A percentile compares a stretch with the other conserved stretches of the same genome.
phyloP scores from a whole-genome alignment of 2,329 filamentous ascomycete species.

The Pezicula rhizophila region DNA sequence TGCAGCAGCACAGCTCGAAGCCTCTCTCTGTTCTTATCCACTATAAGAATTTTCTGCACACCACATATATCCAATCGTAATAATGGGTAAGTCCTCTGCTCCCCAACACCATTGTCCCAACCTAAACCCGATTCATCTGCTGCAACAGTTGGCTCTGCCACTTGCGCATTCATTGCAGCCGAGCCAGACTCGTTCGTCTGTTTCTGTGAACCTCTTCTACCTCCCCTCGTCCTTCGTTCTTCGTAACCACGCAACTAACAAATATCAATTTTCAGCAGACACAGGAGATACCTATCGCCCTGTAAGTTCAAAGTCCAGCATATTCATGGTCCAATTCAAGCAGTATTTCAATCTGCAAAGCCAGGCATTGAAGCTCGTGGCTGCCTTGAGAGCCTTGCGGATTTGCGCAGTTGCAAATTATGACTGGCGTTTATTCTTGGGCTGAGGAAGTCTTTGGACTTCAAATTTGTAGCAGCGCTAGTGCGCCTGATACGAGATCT shows the following conservation, averaged over 20 bases:
- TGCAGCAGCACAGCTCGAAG: slow-evolving; percentile 2
- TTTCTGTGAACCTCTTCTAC: slow-evolving; percentile 1
- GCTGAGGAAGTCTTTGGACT: background rate
- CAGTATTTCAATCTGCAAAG: no score
- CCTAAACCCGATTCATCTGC: background rate
- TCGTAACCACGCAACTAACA: background rate
- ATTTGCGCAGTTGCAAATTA: background rate
- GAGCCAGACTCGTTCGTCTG: background rate
- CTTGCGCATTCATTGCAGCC: slow-evolving; percentile 3
- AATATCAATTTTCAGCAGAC: slow-evolving; percentile 3
- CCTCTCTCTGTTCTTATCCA: slow-evolving; percentile 5
- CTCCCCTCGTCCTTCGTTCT: background rate
- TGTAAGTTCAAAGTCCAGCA: slow-evolving; percentile 4
- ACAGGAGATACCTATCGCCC: slow-evolving; percentile 11
- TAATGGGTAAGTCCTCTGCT: slow-evolving; percentile 4
- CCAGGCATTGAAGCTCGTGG: no score
- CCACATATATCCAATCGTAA: background rate
- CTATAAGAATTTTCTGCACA: slow-evolving; percentile 1
- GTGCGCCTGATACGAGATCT: background rate
- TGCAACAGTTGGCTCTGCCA: background rate
- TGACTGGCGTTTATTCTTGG: background rate
- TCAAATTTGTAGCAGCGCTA: background rate
- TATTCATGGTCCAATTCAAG: no score
- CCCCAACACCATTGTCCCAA: background rate
- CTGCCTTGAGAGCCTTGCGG: background rate